Conservation (phyloP, 1,139 yeast genomes). For the Zygosaccharomyces sapae region DNA sequence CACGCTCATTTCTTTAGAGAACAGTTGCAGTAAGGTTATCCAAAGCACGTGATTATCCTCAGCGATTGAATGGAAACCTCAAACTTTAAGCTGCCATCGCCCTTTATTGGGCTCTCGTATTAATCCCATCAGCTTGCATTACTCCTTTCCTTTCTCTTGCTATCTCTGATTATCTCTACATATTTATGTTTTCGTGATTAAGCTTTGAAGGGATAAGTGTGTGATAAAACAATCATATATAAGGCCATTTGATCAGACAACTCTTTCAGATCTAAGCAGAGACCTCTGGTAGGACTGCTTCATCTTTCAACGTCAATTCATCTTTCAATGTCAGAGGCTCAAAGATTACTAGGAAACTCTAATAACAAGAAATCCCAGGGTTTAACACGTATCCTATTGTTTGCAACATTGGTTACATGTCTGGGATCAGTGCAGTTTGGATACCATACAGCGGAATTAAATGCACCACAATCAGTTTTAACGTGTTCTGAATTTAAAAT, state of each 20-base stretch:
- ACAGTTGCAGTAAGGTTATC: too few species aligned
- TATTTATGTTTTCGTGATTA: not conserved
- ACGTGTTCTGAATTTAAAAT: slow-evolving; percentile 41
- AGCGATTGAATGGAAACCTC: too few species aligned
- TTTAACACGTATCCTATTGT: slow-evolving; percentile 27
- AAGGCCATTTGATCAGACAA: not conserved
- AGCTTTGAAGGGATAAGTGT: not conserved
- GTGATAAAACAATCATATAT: not conserved
- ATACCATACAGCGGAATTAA: slow-evolving; percentile 81
- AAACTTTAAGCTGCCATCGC: too few species aligned
- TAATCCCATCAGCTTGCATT: too few species aligned
- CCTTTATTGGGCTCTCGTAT: too few species aligned
- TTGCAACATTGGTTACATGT: slow-evolving; percentile 48
- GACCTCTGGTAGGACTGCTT: not conserved
- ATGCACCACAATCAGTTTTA: slow-evolving; percentile 70
- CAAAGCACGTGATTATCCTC: too few species aligned
- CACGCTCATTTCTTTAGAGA: too few species aligned
- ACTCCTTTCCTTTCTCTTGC: not conserved
- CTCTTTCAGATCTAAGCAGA: not conserved
- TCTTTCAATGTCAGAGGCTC: slow-evolving; percentile 6
- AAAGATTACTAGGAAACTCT: slow-evolving; percentile 9
- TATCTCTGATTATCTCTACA: not conserved
- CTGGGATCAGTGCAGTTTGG: slow-evolving; percentile 84
- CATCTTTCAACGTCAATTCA: not conserved
- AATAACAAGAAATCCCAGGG: slow-evolving; percentile 4